Base-by-base conservation (phyloP, 2,329 filamentous ascomycete species). In the Aureobasidium melanogenum region DNA sequence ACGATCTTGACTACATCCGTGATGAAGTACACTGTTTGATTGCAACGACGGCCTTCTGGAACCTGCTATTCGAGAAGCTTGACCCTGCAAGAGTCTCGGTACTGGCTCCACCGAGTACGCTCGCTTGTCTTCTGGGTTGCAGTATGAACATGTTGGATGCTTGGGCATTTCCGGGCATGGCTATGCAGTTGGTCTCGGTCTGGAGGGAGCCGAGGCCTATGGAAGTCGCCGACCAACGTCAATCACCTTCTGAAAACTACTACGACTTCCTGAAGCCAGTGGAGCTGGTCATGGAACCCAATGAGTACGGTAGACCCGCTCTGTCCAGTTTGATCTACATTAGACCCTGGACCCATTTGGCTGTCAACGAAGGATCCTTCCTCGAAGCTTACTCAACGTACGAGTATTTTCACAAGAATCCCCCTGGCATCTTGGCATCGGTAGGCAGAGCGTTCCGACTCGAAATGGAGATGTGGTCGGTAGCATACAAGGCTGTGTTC, bases 281-380 rank as follows among this genome's bases (percentile, higher is more conserved):
- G 19, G 50, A 61, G 26, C 32, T 55, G 2, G 12, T 41, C 9
- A 15, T 61, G 30, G 50, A 43, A 32, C 51, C 51, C 6, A 48
- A 56, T 14, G 50, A 61, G 26, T 50, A 51, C 39, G 34, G 55
- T 17, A 56, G 57, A 32, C 48, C 43, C 43, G 34, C 56, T 9
- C 30, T 39, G 9, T n/a, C 52, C 17, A 58, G 60, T 22, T 34
- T 90, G 0, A 80, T 89, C 47, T 78, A 79, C 28, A 75, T 82
- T n/a, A 79, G 82, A 1, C 81, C 81, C 1, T 92, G 89, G 88
- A 79, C 78, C 0, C 79, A 82, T 19, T 67, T 91, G 0, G 75
- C 82, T 1, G 82, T 91, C 65, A 92, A 92, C 69, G 88, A 93
- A 74, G 87, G 88, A 9, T 89, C 87, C 0, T 89, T 84, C 5